Conservation (phyloP, 176 grass and related monocot genomes). For the Typha latifolia region DNA sequence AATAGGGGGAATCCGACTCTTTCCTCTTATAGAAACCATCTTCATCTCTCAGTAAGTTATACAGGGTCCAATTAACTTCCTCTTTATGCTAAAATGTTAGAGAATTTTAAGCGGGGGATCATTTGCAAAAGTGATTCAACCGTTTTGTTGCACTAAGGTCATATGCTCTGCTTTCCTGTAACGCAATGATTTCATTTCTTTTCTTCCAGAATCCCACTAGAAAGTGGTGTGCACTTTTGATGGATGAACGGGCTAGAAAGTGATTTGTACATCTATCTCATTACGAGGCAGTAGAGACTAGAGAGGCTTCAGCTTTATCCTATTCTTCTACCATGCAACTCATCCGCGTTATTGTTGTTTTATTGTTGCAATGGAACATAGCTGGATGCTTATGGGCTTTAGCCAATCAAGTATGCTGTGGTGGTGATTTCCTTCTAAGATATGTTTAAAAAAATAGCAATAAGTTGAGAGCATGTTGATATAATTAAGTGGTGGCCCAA, state of each 20-base stretch:
- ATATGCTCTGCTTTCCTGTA: constrained; percentile 18
- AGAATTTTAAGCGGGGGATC: neutral
- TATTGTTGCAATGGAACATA: too few relatives aligned
- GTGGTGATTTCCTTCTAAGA: neutral
- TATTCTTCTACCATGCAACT: too few relatives aligned
- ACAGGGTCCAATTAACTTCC: neutral
- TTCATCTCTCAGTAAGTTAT: neutral
- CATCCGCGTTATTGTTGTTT: too few relatives aligned
- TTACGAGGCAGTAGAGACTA: neutral
- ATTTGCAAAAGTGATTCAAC: constrained; percentile 2
- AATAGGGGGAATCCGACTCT: too few relatives aligned
- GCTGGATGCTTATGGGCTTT: neutral
- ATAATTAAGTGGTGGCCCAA: neutral
- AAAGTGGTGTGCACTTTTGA: constrained; percentile 16
- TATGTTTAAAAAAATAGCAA: neutral
- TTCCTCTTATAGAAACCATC: neutral
- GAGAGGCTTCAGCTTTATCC: neutral
- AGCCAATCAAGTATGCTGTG: neutral
- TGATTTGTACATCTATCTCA: constrained; percentile 6
- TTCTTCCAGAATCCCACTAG: constrained; percentile 3
- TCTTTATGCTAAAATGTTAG: neutral
- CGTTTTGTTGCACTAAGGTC: constrained; percentile 17
- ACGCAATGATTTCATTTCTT: constrained; percentile 20
- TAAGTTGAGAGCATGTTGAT: neutral
- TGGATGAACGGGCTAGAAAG: constrained; percentile 8